Evolutionary conservation across 805 yeast genomes (phyloP), one percentile per base, ranked within the genome.

Genomic region (Blastobotrys robertii): DNA sequence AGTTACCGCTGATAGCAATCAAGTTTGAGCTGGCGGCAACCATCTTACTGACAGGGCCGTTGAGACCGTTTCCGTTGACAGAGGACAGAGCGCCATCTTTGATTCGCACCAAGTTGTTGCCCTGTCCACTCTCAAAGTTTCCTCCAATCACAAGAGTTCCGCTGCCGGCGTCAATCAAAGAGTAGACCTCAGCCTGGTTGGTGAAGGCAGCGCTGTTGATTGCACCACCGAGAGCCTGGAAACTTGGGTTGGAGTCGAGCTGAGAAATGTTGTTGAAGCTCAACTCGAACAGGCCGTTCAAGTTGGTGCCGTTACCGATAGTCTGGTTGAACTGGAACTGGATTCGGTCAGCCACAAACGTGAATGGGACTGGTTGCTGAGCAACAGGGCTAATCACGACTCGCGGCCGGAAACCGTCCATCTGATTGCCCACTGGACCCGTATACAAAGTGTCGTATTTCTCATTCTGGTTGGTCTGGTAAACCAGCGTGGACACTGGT

Each of bases 231-330:
- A 19, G 25, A 19, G 25, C 25, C 25, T n/a, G 41, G 41, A 45
- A 55, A 42, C 30, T 62, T 50, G 8, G 62, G 52, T 56, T 50
- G 10, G 60, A 54, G 19, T 59, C 50, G 9, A 53, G 48, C 3
- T 57, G 39, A 8, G 81, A 65, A 58, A 83, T 85, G 58, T 87
- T 87, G 2, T 74, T 61, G 31, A 78, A 63, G 1, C 85, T 78
- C 60, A 81, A 92, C 63, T 90, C 96, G 56, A 90, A 85, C 14
- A 90, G 53, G 8, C 94, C 95, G 58, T 84, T 82, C 40, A 88
- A 58, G 2, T 43, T 44, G 4, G 57, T n/a, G 12, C 30, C 19
- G 10, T 42, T 51, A 39, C 39, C 44, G 14, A 42, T 43, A 6
- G 48, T 49, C 33, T 52, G 46, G 41, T 46, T 52, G 14, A 41